Evolutionary conservation across 257 asterid species (phyloP).

Genomic region (Thymus quinquecostatus): DNA sequence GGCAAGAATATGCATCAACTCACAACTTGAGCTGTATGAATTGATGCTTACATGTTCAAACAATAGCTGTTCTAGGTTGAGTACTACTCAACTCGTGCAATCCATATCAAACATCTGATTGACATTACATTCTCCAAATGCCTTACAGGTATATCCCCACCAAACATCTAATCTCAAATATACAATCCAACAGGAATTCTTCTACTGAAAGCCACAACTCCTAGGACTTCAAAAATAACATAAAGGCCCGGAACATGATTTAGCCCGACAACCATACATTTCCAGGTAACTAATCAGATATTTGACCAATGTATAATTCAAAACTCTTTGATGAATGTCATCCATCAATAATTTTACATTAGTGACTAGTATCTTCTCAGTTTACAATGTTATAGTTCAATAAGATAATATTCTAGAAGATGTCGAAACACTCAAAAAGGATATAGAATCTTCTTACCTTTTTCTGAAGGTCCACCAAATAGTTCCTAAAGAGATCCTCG

Average conservation of each 20-base stretch:
- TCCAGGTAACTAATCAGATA: constrained; percentile 7
- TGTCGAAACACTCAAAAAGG: not conserved
- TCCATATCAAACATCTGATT: constrained; percentile 1
- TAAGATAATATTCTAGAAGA: constrained; percentile 12
- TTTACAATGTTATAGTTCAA: constrained; percentile 17
- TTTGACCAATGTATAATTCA: not conserved
- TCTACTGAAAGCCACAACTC: not conserved
- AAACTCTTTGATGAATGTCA: not conserved
- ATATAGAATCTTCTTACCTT: constrained; percentile 51
- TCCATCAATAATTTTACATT: constrained; percentile 15
- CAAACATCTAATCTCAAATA: not conserved
- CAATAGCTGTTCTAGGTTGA: not conserved
- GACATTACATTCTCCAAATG: constrained; percentile 5
- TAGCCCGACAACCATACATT: constrained; percentile 6
- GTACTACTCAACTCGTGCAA: constrained; percentile 8
- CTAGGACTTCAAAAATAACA: not conserved
- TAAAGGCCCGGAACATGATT: not conserved
- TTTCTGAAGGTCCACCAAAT: constrained; percentile 91
- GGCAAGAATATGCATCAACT: not conserved
- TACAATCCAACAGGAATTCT: not conserved
- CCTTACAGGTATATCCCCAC: not conserved
- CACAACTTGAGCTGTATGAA: not conserved
- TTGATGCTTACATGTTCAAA: not conserved
- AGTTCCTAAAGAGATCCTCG: constrained; percentile 89
- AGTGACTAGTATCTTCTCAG: not conserved